phyloP scores from a whole-genome alignment of 108 stramenopile species.

The Skeletonema menzelii region DNA sequence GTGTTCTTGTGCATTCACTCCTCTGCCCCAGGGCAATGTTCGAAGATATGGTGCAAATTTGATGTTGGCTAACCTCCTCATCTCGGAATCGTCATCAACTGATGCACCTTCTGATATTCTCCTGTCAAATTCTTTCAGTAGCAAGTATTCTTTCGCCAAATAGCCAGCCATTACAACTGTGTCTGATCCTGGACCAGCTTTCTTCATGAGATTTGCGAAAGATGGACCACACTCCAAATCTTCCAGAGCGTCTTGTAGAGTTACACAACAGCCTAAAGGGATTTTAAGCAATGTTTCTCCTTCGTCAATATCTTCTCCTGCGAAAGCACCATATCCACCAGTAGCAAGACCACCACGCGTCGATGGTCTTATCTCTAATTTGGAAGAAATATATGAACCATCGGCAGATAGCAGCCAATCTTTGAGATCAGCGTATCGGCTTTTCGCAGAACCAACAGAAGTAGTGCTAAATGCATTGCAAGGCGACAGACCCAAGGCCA shows the following conservation, averaged over 20 bases:
- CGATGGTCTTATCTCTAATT: slow-evolving; percentile 34
- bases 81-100: not conserved
- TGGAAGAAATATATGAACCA: slow-evolving; percentile 26
- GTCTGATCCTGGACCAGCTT: slow-evolving; percentile 49
- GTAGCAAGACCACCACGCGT: slow-evolving; percentile 15
- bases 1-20: slow-evolving; percentile 72
- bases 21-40: slow-evolving; percentile 73
- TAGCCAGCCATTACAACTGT: slow-evolving; percentile 73
- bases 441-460: not conserved
- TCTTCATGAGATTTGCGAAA: slow-evolving; percentile 53
- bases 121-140: slow-evolving; percentile 1
- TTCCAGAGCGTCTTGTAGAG: slow-evolving; percentile 49
- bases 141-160: slow-evolving; percentile 67
- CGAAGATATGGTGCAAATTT: slow-evolving; percentile 57
- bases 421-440: slow-evolving; percentile 18
- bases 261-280: slow-evolving; percentile 64
- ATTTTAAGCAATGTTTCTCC: slow-evolving; percentile 61
- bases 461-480: not conserved
- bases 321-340: slow-evolving; percentile 66
- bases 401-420: slow-evolving; percentile 14
- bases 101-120: slow-evolving; percentile 1
- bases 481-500: not conserved
- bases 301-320: slow-evolving; percentile 31
- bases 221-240: slow-evolving; percentile 51
- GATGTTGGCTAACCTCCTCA: slow-evolving; percentile 16